Percentiles rank a stretch among this genome's conserved stretches.
These are phyloP conservation scores for Oryza brachyantha DNA, from an alignment of 176 grass and related monocot genomes.

Conservation along the genomic window DNA sequence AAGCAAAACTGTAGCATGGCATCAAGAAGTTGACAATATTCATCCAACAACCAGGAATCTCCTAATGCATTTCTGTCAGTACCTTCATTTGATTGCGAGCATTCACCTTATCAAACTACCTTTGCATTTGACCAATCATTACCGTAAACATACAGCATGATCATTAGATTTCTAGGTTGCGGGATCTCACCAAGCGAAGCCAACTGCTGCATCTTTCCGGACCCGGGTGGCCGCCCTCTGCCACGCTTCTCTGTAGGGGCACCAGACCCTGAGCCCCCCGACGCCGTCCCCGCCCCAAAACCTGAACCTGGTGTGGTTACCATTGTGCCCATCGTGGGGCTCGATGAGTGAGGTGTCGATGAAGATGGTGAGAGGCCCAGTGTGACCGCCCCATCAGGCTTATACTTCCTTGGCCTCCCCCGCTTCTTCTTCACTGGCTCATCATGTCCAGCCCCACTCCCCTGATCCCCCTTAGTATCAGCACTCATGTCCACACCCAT, in stretches of 20 bases:
- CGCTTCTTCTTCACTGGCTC: slow-evolving; percentile 71
- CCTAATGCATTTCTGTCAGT: not conserved
- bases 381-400: slow-evolving; percentile 58
- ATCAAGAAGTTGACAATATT: not conserved
- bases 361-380: slow-evolving; percentile 48
- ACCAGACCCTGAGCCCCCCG: slow-evolving; percentile 47
- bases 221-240: slow-evolving; percentile 74
- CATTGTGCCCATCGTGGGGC: slow-evolving; percentile 28
- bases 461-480: slow-evolving; percentile 44
- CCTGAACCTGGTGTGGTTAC: slow-evolving; percentile 49
- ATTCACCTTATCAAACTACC: not conserved
- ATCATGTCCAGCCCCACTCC: slow-evolving; percentile 21
- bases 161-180: not conserved
- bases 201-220: slow-evolving; percentile 84
- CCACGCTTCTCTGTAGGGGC: slow-evolving; percentile 57
- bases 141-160: not conserved
- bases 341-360: slow-evolving; percentile 18
- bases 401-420: slow-evolving; percentile 83
- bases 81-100: not conserved
- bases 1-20: not conserved
- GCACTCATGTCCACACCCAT: not conserved
- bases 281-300: slow-evolving; percentile 32
- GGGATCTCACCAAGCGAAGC: slow-evolving; percentile 70
- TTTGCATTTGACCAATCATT: not conserved
- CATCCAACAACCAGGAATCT: not conserved